These are phyloP conservation scores for Spathaspora hagerdaliae DNA, from an alignment of 805 yeast genomes.

Conservation along the genomic window DNA sequence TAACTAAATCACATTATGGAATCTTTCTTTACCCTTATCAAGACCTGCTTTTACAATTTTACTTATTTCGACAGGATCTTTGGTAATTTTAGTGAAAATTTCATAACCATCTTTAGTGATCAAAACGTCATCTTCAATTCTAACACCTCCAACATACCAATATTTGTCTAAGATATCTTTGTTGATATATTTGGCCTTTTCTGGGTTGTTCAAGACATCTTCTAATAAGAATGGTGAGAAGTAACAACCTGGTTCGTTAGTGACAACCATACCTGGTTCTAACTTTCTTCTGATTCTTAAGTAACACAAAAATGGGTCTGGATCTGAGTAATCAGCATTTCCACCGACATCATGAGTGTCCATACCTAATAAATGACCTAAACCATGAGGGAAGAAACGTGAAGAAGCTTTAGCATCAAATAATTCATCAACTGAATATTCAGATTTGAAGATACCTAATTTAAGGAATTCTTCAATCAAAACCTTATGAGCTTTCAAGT, in stretches of 20 bases:
- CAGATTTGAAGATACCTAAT: conserved; percentile 69
- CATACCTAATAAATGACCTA: conserved; percentile 91
- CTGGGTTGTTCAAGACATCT: conserved; percentile 48
- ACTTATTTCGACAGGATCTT: conserved; percentile 80
- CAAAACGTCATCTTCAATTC: conserved; percentile 90
- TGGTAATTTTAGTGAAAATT: conserved; percentile 76
- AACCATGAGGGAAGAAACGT: conserved; percentile 90
- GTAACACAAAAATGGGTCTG: conserved; percentile 70
- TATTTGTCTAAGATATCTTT: conserved; percentile 66
- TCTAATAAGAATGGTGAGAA: conserved; percentile 80
- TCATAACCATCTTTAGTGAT: conserved; percentile 76
- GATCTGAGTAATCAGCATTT: conserved; percentile 76
- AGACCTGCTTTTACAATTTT: conserved; percentile 71
- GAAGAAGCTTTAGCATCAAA: conserved; percentile 67
- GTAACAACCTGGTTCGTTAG: conserved; percentile 94
- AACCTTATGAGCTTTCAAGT: conserved; percentile 72
- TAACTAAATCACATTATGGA: conserved; percentile 48
- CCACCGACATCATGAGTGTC: conserved; percentile 98
- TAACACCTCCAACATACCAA: conserved; percentile 92
- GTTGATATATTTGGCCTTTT: conserved; percentile 56
- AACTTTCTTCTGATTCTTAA: conserved; percentile 77
- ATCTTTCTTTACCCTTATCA: conserved; percentile 42
- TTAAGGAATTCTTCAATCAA: conserved; percentile 66
- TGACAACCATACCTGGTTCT: conserved; percentile 75
- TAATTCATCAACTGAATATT: conserved; percentile 58